Evolutionary conservation across 192 early-diverging fungal genomes (phyloP), one percentile per base, ranked within the genome.

Genomic region (Podila clonocystis): DNA sequence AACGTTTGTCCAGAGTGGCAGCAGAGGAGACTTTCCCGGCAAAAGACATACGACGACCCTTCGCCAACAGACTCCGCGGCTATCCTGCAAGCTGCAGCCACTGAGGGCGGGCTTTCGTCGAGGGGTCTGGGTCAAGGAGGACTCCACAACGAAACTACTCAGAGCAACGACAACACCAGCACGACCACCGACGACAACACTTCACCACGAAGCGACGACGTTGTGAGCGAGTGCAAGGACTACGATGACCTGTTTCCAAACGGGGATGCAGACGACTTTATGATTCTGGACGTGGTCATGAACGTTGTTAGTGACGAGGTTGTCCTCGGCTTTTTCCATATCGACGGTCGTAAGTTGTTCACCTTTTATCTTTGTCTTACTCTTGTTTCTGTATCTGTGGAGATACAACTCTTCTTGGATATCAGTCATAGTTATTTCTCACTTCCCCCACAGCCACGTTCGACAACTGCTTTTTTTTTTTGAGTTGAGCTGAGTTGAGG

Each of bases 301-400:
- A 75, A 82, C 36, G 75, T 85, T 65, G 84, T 85, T 50, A 85
- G 80, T 38, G 74, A 85, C 50, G 84, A 85, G 31, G 82, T 85
- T 26, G 80, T 85, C 8, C 73, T 85, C 8, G 84, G 80, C 24
- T 82, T 77, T 49, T 85, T 85, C 68, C 80, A 85, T 62, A 74
- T 82, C 28, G 84, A 85, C 68, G 75, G 75, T 41, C 74, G 74
- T 85, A 82, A 80, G 63, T 15, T 15, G 9, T 49, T 50, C 45
- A 59, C 28, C 9, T 4, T 22, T 9, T 59, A 13, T 33, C 22
- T 50, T 7, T 33, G 17, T 61, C 26, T 61, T 12, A 8, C 17
- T 31, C 1, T 30, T 17, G 31, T 29, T 29, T 6, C 29, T 61
- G 59, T 34, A 17, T 61, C 29, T 55, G 24, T 55, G 41, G 34